phyloP scores from a whole-genome alignment of 1,139 yeast genomes.

The Nadsonia starkeyi-henricii region DNA sequence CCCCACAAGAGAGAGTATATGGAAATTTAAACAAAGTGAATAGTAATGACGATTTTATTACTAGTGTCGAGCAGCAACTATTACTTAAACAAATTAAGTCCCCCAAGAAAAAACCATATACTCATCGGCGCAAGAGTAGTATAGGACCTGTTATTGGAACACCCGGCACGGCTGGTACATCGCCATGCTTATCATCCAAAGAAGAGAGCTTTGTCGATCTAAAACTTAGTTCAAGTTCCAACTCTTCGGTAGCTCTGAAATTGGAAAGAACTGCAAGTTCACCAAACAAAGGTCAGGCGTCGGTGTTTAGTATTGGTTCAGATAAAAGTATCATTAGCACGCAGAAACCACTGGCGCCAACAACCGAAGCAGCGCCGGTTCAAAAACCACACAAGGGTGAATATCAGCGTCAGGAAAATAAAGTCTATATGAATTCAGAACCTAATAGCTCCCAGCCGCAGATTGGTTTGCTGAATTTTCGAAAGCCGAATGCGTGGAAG shows the following conservation, averaged over 20 bases:
- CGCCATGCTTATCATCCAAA: neutral
- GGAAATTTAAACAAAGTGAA: too few species aligned
- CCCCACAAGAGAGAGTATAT: too few species aligned
- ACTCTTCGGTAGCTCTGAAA: too few species aligned
- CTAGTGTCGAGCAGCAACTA: neutral
- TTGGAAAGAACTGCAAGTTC: too few species aligned
- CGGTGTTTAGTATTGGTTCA: too few species aligned
- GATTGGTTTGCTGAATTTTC: slow-evolving; percentile 12
- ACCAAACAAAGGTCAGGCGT: too few species aligned
- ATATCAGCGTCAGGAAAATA: neutral
- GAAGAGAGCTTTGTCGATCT: neutral
- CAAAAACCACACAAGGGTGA: neutral
- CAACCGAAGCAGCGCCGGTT: too few species aligned
- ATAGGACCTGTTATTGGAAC: neutral
- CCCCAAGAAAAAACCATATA: neutral
- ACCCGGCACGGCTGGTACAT: neutral
- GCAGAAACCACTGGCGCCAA: too few species aligned
- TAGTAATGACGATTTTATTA: too few species aligned
- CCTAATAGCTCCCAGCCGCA: neutral
- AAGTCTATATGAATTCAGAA: neutral
- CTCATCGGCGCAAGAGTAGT: neutral
- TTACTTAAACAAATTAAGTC: neutral
- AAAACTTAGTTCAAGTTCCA: neutral
- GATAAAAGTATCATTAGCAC: too few species aligned
- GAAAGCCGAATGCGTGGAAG: slow-evolving; percentile 14